Percentiles rank a stretch among this genome's conserved stretches.
Conservation (phyloP, 257 asterid species). For the Paulownia fortunei region DNA sequence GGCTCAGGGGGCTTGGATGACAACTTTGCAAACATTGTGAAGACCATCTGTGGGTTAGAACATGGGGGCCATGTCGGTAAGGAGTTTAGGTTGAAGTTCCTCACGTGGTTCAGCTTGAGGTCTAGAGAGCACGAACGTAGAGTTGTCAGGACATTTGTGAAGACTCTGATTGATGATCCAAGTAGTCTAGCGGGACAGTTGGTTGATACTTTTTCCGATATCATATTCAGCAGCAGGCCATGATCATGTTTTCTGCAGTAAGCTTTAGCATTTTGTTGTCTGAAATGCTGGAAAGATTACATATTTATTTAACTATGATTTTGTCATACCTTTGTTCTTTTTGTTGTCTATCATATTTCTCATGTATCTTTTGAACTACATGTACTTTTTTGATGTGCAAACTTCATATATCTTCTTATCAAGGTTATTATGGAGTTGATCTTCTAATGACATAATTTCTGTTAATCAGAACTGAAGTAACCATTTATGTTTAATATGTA, state of each 20-base stretch:
- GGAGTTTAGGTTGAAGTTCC: slow-evolving; percentile 29
- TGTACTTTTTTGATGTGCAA: too few relatives aligned
- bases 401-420: too few relatives aligned
- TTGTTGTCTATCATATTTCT: too few relatives aligned
- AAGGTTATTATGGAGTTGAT: too few relatives aligned
- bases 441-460: too few relatives aligned
- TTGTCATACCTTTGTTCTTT: too few relatives aligned
- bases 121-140: slow-evolving; percentile 30
- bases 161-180: slow-evolving; percentile 32
- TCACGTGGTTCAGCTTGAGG: slow-evolving; percentile 27
- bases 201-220: slow-evolving; percentile 21
- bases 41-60: slow-evolving; percentile 34
- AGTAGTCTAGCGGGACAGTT: slow-evolving; percentile 32
- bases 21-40: slow-evolving; percentile 25
- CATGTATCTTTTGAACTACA: too few relatives aligned
- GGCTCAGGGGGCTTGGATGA: slow-evolving; percentile 13
- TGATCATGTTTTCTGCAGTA: not conserved
- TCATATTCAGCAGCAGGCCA: slow-evolving; percentile 22
- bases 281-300: too few relatives aligned
- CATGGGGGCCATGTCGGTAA: slow-evolving; percentile 25
- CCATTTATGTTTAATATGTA: too few relatives aligned
- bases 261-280: not conserved
- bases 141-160: slow-evolving; percentile 24
- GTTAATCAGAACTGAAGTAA: too few relatives aligned
- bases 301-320: too few relatives aligned